These are phyloP conservation scores for Solanum dulcamara DNA, from an alignment of 257 asterid species.

Conservation along the genomic window DNA sequence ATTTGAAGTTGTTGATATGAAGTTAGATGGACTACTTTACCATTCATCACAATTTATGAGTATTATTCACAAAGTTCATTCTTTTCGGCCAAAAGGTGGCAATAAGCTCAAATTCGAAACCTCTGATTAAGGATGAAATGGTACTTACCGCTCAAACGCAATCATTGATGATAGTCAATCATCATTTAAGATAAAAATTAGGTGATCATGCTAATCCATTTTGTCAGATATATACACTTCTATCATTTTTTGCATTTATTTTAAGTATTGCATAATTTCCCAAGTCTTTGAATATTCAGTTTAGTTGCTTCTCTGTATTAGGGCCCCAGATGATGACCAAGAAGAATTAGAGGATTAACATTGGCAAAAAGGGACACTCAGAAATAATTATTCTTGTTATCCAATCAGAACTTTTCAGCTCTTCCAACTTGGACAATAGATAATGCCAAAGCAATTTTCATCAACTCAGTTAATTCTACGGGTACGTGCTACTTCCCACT, in stretches of 20 bases:
- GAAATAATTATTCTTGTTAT: not conserved
- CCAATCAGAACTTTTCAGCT: not conserved
- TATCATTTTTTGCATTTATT: not conserved
- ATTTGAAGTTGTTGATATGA: no score
- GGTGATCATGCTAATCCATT: not conserved
- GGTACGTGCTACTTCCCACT: not conserved
- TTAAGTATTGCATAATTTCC: not conserved
- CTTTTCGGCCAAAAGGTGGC: not conserved
- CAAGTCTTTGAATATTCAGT: not conserved
- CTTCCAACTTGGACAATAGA: not conserved
- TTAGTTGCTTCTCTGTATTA: not conserved
- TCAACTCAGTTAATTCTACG: not conserved
- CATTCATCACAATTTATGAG: not conserved
- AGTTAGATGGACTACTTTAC: not conserved
- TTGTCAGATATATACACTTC: not conserved
- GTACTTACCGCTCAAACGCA: not conserved
- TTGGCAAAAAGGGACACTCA: not conserved
- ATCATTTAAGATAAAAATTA: not conserved
- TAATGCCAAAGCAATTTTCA: not conserved
- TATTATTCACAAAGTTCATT: not conserved
- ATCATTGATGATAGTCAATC: not conserved
- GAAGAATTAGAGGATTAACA: not conserved
- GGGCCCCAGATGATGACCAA: not conserved
- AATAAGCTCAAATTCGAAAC: not conserved
- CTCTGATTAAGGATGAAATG: not conserved